phyloP scores from a whole-genome alignment of 179 eudicot genomes.

The Drosera spatulata region DNA sequence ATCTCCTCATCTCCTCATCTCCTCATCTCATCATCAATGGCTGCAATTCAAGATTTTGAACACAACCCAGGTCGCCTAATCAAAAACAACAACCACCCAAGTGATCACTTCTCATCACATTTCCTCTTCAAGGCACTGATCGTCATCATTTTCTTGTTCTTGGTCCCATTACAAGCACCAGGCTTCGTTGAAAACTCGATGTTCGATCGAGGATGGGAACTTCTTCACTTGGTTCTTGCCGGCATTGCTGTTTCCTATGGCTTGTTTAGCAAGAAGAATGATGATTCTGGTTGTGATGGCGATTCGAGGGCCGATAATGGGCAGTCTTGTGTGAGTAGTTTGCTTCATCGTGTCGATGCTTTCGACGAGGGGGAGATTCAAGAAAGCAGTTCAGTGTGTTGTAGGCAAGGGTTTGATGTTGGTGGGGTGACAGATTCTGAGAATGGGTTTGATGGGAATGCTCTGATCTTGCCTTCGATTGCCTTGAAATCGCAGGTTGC shows the following conservation, averaged over 20 bases:
- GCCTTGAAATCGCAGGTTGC: constrained; percentile 56
- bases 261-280: constrained; percentile 56
- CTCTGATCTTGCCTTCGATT: constrained; percentile 70
- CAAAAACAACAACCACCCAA: no score
- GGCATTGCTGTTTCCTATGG: constrained; percentile 98
- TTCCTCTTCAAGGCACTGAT: constrained; percentile 45
- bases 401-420: constrained; percentile 39
- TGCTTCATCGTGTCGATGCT: constrained; percentile 62
- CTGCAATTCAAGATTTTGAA: no score
- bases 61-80: no score
- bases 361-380: constrained; percentile 73
- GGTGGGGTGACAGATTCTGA: constrained; percentile 13
- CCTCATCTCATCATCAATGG: no score
- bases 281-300: constrained; percentile 25
- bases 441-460: constrained; percentile 24
- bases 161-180: constrained; percentile 57
- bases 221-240: constrained; percentile 67
- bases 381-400: constrained; percentile 67
- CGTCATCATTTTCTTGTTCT: constrained; percentile 30
- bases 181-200: constrained; percentile 32
- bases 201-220: constrained; percentile 68
- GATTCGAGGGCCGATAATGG: constrained; percentile 37
- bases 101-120: constrained; percentile 37
- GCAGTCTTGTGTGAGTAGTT: constrained; percentile 51
- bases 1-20: no score